phyloP scores from a whole-genome alignment of 2,329 filamentous ascomycete genomes.

The Venturiaceae sp. region DNA sequence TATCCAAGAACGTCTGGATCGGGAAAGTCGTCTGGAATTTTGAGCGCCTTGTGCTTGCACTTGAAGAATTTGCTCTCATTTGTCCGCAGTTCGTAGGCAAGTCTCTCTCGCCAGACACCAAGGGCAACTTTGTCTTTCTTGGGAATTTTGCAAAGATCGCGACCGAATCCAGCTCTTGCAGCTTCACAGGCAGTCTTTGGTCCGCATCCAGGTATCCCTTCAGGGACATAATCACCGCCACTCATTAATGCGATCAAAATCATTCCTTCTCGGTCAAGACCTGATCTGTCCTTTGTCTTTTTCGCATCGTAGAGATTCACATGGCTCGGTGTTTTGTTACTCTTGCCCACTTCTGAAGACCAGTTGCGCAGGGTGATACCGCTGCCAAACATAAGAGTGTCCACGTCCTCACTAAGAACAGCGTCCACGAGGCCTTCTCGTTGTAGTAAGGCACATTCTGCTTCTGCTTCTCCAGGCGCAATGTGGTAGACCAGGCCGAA shows the following conservation, averaged over 20 bases:
- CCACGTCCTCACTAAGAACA: constrained; percentile 91
- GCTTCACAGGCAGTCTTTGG: constrained; percentile 85
- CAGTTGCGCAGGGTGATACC: constrained; percentile 70
- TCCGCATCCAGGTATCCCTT: constrained; percentile 79
- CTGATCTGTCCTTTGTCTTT: constrained; percentile 43
- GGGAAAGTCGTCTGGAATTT: constrained; percentile 74
- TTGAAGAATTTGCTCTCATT: constrained; percentile 79
- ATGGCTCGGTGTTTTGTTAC: constrained; percentile 63
- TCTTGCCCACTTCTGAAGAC: constrained; percentile 55
- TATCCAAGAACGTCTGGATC: constrained; percentile 69
- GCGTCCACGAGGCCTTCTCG: constrained; percentile 77
- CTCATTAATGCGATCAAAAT: constrained; percentile 90
- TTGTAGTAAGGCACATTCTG: constrained; percentile 86
- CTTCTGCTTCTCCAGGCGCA: constrained; percentile 90
- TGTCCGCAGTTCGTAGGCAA: constrained; percentile 67
- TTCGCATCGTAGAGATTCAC: constrained; percentile 68
- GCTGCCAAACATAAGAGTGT: constrained; percentile 96
- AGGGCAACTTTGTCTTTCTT: constrained; percentile 50
- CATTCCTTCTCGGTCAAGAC: constrained; percentile 83
- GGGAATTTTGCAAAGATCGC: constrained; percentile 58
- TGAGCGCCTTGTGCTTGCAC: constrained; percentile 61
- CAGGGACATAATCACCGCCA: constrained; percentile 86
- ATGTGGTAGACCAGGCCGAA: constrained; percentile 80
- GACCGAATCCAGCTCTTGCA: constrained; percentile 77
- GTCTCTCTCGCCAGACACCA: constrained; percentile 57